Base-by-base conservation (phyloP, 108 stramenopile genomes). In the Fistulifera pelliculosa region DNA sequence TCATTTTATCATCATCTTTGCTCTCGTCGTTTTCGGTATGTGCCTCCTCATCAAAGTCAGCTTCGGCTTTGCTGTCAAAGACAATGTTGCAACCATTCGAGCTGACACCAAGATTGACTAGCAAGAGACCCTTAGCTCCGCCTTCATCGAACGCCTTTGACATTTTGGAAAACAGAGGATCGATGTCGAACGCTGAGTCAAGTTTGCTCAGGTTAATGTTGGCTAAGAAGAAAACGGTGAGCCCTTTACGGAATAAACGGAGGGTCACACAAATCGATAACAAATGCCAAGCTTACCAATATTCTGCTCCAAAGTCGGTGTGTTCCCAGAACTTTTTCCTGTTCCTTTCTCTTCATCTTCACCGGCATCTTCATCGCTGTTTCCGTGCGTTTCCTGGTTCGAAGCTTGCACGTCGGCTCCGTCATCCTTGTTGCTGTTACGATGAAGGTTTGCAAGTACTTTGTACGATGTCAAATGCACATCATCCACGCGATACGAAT, bases 81-180 rank as follows among this genome's bases (percentile, higher is more conserved):
- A 94, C 84, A 54, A 96, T 89, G 27, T 77, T 84, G 66, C 94
- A 91, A 22, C 93, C 93, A 18, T 75, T 65, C 2, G 47, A 21
- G n/a, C 79, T 64, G 2, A 95, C 94, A 51, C 80, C 75, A 13
- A 98, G 86, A 70, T 96, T 94, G n/a, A 77, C 82, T 24, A 97
- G 75, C 5, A 98, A 73, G 41, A 98, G 79, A 11, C 98, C 98
- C 61, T 87, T 91, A 28, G 98, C 96, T n/a, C 95, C 98, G 17
- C 95, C 96, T 70, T 95, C 96, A 52, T 98, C 98, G 56, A 98
- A 97, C 4, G 81, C 80, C 60, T 94, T 91, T 52, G 87, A 88
- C 98, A 98, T 96, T 69, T 95, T 95, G 75, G 89, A 93, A 64
- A 98, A 98, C 47, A 96, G 73, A 25, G 98, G 96, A 68, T 97